Evolutionary conservation across 805 yeast genomes (phyloP), one percentile per base, ranked within the genome.

Genomic region (Zygosaccharomyces bailii): DNA sequence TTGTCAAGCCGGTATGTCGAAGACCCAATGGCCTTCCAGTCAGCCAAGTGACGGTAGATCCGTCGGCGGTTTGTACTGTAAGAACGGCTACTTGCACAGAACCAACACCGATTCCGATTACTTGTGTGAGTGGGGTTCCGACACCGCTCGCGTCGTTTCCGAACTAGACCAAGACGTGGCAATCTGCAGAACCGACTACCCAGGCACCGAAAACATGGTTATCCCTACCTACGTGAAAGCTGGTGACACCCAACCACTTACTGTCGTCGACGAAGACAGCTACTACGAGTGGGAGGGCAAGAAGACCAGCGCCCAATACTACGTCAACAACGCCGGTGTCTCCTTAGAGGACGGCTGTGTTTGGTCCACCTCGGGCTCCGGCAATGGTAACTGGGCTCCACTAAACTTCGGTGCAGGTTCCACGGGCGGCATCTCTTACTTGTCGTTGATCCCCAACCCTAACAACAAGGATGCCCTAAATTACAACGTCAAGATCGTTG

Each of bases 1-100:
- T 48, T 91, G 99, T 75, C 95, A 89, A 74, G 81, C 96, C 34
- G 99, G 98, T 78, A 87, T 88, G 96, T 87, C 97, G 61, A 91
- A 91, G 81, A 88, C 97, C 45, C 99, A 91, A 75, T 91, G 95
- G 96, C 98, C 98, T 52, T 70, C 82, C 35, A 54, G 65, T 44
- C 99, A 91, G 75, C 98, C 98, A 45, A 53, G 84, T 44, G 77
- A 72, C 67, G 98, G 98, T 73, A 84, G 84, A 45, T 85, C 97
- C 34, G 80, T 91, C 55, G 99, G 99, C 71, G 99, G 99, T 65
- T 78, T 91, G 59, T 66, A 70, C 59, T 91, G 99, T 78, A 76
- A 84, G 68, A 69, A 71, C 65, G 98, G 98, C 56, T 79, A 79
- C 72, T 76, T 91, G 51, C 81, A 87, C 84, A 84, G 82, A 66